Evolutionary conservation across 768 basidiomycete genomes (phyloP).

Genomic region (Amanita pseudoporphyria): DNA sequence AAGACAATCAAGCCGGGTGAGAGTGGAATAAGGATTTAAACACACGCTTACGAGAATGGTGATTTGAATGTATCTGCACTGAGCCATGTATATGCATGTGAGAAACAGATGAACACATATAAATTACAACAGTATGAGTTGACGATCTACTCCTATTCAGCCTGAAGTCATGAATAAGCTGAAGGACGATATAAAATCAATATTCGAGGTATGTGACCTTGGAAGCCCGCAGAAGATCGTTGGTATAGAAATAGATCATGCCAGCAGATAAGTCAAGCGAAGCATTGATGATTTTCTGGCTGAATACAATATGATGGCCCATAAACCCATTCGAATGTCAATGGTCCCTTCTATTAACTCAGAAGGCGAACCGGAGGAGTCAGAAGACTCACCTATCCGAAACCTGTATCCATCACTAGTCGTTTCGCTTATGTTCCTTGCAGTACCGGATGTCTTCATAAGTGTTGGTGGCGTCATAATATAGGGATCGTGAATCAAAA

Average conservation of each 20-base stretch:
- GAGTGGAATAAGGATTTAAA: slow-evolving; percentile 20
- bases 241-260: slow-evolving; percentile 16
- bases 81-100: slow-evolving; percentile 10
- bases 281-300: slow-evolving; percentile 14
- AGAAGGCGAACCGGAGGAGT: background rate
- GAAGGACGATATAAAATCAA: slow-evolving; percentile 5
- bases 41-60: slow-evolving; percentile 7
- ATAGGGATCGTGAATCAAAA: slow-evolving; percentile 13
- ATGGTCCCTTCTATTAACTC: slow-evolving; percentile 7
- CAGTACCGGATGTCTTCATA: background rate
- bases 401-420: background rate
- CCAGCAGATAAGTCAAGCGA: slow-evolving; percentile 11
- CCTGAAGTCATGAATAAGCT: background rate
- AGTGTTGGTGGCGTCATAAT: background rate
- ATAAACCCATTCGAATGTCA: slow-evolving; percentile 7
- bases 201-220: slow-evolving; percentile 17
- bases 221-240: slow-evolving; percentile 17
- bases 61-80: slow-evolving; percentile 9
- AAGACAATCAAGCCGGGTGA: slow-evolving; percentile 20
- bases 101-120: background rate
- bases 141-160: background rate
- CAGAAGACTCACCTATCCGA: background rate
- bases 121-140: background rate
- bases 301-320: slow-evolving; percentile 7
- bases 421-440: background rate